A percentile compares a stretch with the other conserved stretches of the same genome.
Evolutionary conservation across 2,329 filamentous ascomycete genomes (phyloP).

Genomic region (Xylariaceae sp.): DNA sequence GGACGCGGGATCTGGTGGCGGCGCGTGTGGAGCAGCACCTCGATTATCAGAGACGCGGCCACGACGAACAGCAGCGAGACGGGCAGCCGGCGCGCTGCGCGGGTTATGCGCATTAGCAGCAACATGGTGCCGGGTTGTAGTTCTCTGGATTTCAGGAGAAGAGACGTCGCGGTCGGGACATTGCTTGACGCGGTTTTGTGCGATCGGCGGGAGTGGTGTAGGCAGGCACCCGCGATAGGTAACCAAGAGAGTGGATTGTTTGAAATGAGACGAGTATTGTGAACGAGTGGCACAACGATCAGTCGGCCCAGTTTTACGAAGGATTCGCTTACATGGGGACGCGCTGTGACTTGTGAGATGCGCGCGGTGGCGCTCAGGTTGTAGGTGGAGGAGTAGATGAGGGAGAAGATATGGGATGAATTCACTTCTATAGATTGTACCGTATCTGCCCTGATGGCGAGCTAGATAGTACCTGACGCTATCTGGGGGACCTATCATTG

Average conservation of each 20-base stretch:
- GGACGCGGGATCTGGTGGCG: slow-evolving; percentile 36
- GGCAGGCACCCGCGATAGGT: neutral
- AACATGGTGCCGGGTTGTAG: slow-evolving; percentile 24
- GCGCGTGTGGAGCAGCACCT: slow-evolving; percentile 36
- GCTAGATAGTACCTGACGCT: too few species aligned
- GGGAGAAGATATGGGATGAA: neutral
- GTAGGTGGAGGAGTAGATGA: neutral
- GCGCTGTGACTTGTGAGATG: neutral
- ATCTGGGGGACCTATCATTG: too few species aligned
- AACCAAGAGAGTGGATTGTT: neutral
- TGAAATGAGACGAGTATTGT: neutral
- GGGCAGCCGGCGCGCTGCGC: slow-evolving; percentile 33
- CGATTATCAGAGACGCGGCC: slow-evolving; percentile 32
- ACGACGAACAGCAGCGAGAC: slow-evolving; percentile 31
- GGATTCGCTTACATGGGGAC: neutral
- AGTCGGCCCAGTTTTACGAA: neutral
- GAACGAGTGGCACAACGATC: neutral
- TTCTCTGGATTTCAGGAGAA: neutral
- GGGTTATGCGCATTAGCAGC: slow-evolving; percentile 32
- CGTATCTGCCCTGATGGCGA: too few species aligned
- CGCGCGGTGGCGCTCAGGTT: neutral
- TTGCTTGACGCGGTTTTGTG: slow-evolving; percentile 14
- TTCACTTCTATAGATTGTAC: too few species aligned
- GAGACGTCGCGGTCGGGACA: slow-evolving; percentile 18
- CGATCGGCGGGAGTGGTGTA: too few species aligned